phyloP scores from a whole-genome alignment of 768 basidiomycete species.

The Tulasnella sp. region DNA sequence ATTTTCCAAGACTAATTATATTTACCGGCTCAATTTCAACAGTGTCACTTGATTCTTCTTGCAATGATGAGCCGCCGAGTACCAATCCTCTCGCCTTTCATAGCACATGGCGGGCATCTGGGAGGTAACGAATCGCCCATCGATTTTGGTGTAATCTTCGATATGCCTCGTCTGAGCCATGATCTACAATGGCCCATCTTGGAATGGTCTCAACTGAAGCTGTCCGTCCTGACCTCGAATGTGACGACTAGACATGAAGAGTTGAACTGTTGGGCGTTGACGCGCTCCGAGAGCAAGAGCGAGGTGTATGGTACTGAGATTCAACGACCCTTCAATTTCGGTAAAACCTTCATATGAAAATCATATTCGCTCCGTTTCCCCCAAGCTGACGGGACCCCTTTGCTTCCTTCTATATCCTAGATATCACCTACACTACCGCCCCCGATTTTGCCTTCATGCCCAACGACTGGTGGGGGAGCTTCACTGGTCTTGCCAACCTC shows the following conservation, averaged over 20 bases:
- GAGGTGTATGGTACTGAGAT: neutral
- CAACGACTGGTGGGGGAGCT: neutral
- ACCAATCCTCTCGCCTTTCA: constrained; percentile 2
- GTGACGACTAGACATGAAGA: no score
- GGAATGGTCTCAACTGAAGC: constrained; percentile 13
- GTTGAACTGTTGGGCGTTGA: no score
- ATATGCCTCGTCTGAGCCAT: neutral
- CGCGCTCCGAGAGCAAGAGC: constrained; percentile 14
- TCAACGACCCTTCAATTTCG: neutral
- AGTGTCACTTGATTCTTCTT: neutral
- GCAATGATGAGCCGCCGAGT: neutral
- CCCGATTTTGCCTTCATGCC: neutral
- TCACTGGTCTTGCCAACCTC: constrained; percentile 18
- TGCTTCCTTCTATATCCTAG: neutral
- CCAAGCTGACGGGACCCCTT: neutral
- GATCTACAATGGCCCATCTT: neutral
- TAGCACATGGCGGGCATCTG: constrained; percentile 21
- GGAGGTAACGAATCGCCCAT: neutral
- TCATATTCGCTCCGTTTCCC: neutral
- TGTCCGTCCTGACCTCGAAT: no score
- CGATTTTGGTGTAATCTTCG: constrained; percentile 7
- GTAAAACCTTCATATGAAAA: neutral
- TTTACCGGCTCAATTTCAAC: neutral
- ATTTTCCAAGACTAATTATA: neutral
- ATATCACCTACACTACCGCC: neutral